These are phyloP conservation scores for Nothophytophthora sp. DNA, from an alignment of 352 stramenopile species.

Conservation along the genomic window DNA sequence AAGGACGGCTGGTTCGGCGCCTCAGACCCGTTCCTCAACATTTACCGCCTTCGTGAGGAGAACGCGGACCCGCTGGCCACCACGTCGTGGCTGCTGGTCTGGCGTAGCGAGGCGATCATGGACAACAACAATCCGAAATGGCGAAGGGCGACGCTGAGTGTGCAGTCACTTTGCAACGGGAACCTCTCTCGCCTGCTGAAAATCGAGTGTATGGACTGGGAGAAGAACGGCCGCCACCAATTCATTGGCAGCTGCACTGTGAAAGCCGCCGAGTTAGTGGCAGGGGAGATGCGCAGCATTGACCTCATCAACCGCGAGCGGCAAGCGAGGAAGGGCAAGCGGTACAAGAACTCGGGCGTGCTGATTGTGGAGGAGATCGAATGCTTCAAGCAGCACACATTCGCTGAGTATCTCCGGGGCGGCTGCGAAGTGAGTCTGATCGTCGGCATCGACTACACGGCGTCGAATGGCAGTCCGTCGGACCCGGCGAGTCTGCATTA, in stretches of 20 bases:
- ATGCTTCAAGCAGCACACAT: slow-evolving; percentile 67
- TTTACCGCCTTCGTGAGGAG: slow-evolving; percentile 61
- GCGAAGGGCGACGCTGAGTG: slow-evolving; percentile 50
- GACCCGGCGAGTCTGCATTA: slow-evolving; percentile 65
- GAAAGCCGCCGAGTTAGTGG: slow-evolving; percentile 56
- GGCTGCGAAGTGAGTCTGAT: slow-evolving; percentile 80
- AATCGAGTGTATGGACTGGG: slow-evolving; percentile 82
- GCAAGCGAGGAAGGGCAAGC: slow-evolving; percentile 68
- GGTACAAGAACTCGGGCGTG: slow-evolving; percentile 76
- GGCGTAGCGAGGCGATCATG: slow-evolving; percentile 65
- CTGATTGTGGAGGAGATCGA: slow-evolving; percentile 57
- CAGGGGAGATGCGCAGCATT: slow-evolving; percentile 47
- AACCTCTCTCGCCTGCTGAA: slow-evolving; percentile 56
- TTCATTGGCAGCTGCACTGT: slow-evolving; percentile 62
- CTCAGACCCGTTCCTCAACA: slow-evolving; percentile 76
- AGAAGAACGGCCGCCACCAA: slow-evolving; percentile 67
- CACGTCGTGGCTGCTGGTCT: slow-evolving; percentile 65
- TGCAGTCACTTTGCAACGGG: slow-evolving; percentile 75
- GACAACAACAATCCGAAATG: slow-evolving; percentile 72
- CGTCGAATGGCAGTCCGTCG: slow-evolving; percentile 50
- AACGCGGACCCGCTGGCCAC: slow-evolving; percentile 33
- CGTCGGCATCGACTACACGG: slow-evolving; percentile 84
- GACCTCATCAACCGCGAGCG: slow-evolving; percentile 70
- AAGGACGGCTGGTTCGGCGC: slow-evolving; percentile 82
- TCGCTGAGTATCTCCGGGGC: slow-evolving; percentile 69